Evolutionary conservation across 257 asterid genomes (phyloP), one percentile per base, ranked within the genome.

Genomic region (Verbascum thapsus): DNA sequence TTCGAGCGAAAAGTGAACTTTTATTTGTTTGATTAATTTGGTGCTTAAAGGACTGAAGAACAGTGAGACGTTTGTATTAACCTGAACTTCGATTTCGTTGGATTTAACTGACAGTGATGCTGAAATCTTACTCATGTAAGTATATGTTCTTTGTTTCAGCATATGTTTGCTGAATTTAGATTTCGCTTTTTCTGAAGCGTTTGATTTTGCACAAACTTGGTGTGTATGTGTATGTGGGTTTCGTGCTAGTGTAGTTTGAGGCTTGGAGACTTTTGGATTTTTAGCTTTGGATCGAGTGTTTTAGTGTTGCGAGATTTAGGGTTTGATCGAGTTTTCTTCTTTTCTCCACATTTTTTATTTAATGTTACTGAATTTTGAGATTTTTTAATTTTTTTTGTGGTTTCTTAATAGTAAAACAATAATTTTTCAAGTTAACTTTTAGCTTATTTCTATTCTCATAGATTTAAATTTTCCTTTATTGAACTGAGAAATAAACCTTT

Each of bases 121-220:
- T 69, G 77, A 18, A 63, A 75, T 69, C 58, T 51, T 62, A 53
- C 69, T 68, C 16, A 34, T 64, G 78, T 76, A 50, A 53, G 76
- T 56, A 6, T 58, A 10, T n/a, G 45, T 51, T 49, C 15, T 61
- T 42, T 16, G 43, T 65, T 57, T 53, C 42, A 39, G 52, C 10
- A 12, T 22, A 2, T 43, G 32, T 40, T 61, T 26, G 52, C 61
- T 52, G 43, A 10, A 50, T 71, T 78, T 53, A 50, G 72, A 40
- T 58, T 54, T 42, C 20, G 18, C n/a, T 19, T 23, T 40, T 39
- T 9, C 4, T 39, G 19, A 0, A 23, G 68, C 13, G 50, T 47
- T 58, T 1, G 40, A 50, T 39, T 40, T 52, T 63, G 0, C 38
- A 47, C 18, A 52, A 64, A 38, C 48, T 61, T 26, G 48, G 12